A percentile compares a stretch with the other conserved stretches of the same genome.
These are phyloP conservation scores for Fusarium verrucosum DNA, from an alignment of 2,329 filamentous ascomycete genomes.

Conservation along the genomic window DNA sequence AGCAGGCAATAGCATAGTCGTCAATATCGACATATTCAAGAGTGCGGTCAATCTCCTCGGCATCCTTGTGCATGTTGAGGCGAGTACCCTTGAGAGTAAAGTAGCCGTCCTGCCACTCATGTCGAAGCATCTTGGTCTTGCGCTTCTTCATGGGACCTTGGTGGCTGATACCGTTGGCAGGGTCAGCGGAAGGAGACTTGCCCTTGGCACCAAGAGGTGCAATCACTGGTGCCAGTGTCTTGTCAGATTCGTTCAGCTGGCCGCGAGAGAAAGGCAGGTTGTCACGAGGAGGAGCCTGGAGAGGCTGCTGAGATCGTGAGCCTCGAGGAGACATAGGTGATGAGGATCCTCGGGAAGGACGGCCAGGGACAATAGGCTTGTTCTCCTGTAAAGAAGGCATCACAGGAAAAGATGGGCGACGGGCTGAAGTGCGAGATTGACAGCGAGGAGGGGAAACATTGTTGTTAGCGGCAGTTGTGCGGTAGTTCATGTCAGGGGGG, in stretches of 20 bases:
- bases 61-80: constrained; percentile 78
- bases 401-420: constrained; percentile 73
- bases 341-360: constrained; percentile 42
- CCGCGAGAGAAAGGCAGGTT: constrained; percentile 66
- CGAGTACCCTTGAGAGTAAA: constrained; percentile 83
- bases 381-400: constrained; percentile 77
- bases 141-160: constrained; percentile 95
- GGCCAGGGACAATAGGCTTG: constrained; percentile 54
- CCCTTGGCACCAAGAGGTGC: constrained; percentile 41
- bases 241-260: constrained; percentile 58
- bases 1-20: constrained; percentile 88
- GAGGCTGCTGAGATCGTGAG: constrained; percentile 50
- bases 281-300: constrained; percentile 63
- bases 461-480: constrained; percentile 53
- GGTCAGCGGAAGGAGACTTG: constrained; percentile 46
- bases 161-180: constrained; percentile 68
- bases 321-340: constrained; percentile 51
- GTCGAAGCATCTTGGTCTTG: constrained; percentile 85
- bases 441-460: constrained; percentile 54
- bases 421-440: constrained; percentile 64
- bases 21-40: constrained; percentile 87
- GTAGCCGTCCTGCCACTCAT: constrained; percentile 94
- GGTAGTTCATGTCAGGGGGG: constrained; percentile 90
- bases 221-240: constrained; percentile 54
- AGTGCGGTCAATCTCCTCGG: constrained; percentile 61